Base-by-base conservation (phyloP, 176 grass and related monocot species). In the Bonia amplexicaulis region DNA sequence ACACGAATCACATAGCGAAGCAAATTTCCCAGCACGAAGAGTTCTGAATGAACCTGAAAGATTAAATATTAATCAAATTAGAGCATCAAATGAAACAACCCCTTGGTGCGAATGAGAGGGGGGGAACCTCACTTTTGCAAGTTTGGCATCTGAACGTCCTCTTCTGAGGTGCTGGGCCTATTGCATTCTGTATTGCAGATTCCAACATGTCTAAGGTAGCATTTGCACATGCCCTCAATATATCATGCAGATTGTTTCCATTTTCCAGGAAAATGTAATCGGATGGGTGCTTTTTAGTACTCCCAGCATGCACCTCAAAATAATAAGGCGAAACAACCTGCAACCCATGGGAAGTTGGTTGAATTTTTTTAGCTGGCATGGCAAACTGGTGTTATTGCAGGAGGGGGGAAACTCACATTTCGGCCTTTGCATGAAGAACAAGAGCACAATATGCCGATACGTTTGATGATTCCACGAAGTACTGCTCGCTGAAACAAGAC, bases 291-390 rank as follows among this genome's bases (percentile, higher is more conserved):
- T 94, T 94, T 69, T 94, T 94, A 27, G 82, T 73, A 48, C 92
- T 94, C 60, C 92, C 92, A 73, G 92, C 92, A 94, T 94, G 92
- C 69, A 90, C 89, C 85, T 94, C 90, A 29, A 94, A 94, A 19
- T 90, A 77, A 78, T 88, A 90, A 22, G 92, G 85, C 20, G 92
- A 92, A 80, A 94, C 87, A 29, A 78, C 85, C 92, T 94, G 85
- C 77, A 68, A 86, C 12, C 29, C 41, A 81, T 70, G 48, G 42
- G 16, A 51, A 13, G 77, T 80, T 53, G 52, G 52, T 69, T 62
- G 8, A 11, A 53, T 13, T 81, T 26, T 51, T 10, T 49, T 54
- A 72, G 19, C 6, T 64, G 31, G n/a, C 44, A 45, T 69, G 64
- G 52, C 3, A 22, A 71, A 62, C 2, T 42, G 20, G 26, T 64